A percentile compares a stretch with the other conserved stretches of the same genome.
phyloP scores from a whole-genome alignment of 768 basidiomycete species.

The Chlorophyllum brunneum region DNA sequence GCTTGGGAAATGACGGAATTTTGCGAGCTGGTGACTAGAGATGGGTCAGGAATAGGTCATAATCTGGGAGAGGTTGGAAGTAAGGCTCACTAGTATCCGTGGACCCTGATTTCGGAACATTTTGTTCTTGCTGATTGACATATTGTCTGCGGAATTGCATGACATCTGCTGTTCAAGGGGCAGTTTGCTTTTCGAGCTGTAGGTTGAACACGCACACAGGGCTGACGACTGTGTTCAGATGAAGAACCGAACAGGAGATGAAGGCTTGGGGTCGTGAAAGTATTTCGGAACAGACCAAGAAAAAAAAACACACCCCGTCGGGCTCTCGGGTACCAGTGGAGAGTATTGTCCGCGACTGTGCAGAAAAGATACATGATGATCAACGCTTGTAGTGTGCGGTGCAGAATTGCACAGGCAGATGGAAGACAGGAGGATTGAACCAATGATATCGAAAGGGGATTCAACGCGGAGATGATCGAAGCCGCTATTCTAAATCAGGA shows the following conservation, averaged over 20 bases:
- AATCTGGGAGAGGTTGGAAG: no score
- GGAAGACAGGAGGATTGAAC: background rate
- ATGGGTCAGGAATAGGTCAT: background rate
- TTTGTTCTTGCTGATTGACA: no score
- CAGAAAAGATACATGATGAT: no score
- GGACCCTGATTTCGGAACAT: no score
- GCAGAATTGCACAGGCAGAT: no score
- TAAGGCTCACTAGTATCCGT: no score
- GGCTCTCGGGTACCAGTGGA: no score
- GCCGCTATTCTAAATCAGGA: background rate
- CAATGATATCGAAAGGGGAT: no score
- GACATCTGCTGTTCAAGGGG: background rate
- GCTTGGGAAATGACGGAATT: background rate
- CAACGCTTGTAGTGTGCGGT: no score
- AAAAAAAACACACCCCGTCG: no score
- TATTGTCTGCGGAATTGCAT: background rate
- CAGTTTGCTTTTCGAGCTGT: background rate
- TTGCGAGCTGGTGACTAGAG: background rate
- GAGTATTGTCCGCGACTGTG: no score
- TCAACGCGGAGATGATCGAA: constrained; percentile 1
- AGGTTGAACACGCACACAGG: background rate
- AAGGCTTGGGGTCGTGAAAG: no score
- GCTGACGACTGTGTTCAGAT: background rate
- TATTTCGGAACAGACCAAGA: background rate
- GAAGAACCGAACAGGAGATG: background rate